Base-by-base conservation (phyloP, 1,284 basidiomycete genomes). In the Cryptococcus sp. region DNA sequence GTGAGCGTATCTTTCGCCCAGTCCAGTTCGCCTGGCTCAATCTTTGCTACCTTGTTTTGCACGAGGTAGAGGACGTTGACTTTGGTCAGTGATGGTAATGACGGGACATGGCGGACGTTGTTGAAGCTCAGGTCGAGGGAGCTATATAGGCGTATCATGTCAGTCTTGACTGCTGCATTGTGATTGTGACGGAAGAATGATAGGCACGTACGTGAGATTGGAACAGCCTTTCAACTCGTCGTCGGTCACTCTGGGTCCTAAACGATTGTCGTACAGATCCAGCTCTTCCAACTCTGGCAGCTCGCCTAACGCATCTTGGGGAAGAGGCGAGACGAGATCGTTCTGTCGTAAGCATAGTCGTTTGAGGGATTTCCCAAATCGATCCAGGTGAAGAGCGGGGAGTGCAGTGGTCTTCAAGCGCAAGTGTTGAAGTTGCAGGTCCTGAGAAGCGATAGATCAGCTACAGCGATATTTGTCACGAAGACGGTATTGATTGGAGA, bases 61-160 rank as follows among this genome's bases (percentile, higher is more conserved):
- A 99, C 91, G 68, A 99, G 91, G 79, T 93, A 99, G 22, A 96
- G 82, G 0, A 89, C 91, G 51, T 83, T 80, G 34, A 96, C 82
- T 20, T 76, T 67, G 15, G 63, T 74, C 25, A 81, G 71, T 2
- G 85, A 83, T 3, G 80, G 80, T 1, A 94, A 80, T 51, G 81
- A 78, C 0, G 93, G 91, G 0, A 69, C 54, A 43, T 78, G 68
- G 57, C 86, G 84, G 56, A 98, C 80, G 49, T 95, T 84, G 79
- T 99, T 99, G 84, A 97, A 99, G 1, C 94, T 98, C 34, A 97
- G 80, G 79, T 99, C 96, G 48, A 99, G 81, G 3, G 85, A 81
- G 46, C 93, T 96, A 61, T 19, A 20, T 8, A 23, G 43, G 8
- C 25, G 17, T 37, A 46, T 56, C 46, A 22, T 8, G 15, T 22